A percentile compares a stretch with the other conserved stretches of the same genome.
Evolutionary conservation across 768 basidiomycete genomes (phyloP).

Genomic region (Collybia mongolica): DNA sequence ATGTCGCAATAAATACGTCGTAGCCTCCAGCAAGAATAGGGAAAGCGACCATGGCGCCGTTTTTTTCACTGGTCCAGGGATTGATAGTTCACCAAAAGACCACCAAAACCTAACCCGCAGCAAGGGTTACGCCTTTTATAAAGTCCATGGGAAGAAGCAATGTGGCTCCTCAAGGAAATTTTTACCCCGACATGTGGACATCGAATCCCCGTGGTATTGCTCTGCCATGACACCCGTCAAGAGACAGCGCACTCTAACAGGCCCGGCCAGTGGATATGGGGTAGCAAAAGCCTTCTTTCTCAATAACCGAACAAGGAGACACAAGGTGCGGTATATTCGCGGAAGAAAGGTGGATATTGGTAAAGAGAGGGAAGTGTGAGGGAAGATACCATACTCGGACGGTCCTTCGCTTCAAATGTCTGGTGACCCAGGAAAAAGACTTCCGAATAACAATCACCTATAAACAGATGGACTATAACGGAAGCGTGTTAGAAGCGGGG

Average conservation of each 20-base stretch:
- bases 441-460: background rate
- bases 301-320: too few species aligned
- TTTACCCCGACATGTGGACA: too few species aligned
- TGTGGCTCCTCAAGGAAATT: too few species aligned
- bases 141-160: too few species aligned
- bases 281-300: too few species aligned
- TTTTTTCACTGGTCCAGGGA: too few species aligned
- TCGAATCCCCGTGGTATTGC: too few species aligned
- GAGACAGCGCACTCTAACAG: too few species aligned
- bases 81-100: background rate
- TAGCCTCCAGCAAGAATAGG: constrained; percentile 72
- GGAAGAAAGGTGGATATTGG: background rate
- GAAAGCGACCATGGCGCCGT: constrained; percentile 55
- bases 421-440: background rate
- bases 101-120: background rate
- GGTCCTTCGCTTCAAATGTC: background rate
- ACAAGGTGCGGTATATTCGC: background rate
- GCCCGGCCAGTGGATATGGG: too few species aligned
- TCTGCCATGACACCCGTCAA: too few species aligned
- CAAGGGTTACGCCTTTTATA: background rate
- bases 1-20: constrained; percentile 58
- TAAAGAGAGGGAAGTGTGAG: too few species aligned
- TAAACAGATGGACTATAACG: background rate
- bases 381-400: too few species aligned
- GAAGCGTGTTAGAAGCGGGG: background rate